Evolutionary conservation across 495 filamentous ascomycete species (phyloP).

Genomic region (Rhizodiscina lignyota): DNA sequence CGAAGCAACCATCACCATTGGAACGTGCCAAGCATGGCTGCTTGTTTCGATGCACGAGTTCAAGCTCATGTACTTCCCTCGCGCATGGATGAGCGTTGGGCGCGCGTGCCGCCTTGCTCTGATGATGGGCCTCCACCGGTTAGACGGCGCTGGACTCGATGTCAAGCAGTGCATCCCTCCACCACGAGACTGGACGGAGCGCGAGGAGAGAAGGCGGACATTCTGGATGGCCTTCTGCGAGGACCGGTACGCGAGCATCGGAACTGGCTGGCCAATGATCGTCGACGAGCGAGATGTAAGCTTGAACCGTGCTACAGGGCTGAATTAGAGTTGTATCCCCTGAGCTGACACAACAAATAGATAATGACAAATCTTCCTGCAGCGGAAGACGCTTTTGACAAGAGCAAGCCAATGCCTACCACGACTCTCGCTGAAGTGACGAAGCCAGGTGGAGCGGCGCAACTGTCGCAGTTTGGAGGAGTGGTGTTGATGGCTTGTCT

Average conservation of each 20-base stretch:
- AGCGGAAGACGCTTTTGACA: slow-evolving; percentile 74
- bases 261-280: slow-evolving; percentile 92
- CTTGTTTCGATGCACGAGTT: slow-evolving; percentile 79
- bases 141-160: slow-evolving; percentile 75
- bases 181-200: slow-evolving; percentile 82
- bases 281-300: slow-evolving; percentile 80
- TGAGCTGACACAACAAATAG: slow-evolving; percentile 16
- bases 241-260: slow-evolving; percentile 90
- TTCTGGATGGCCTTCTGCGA: slow-evolving; percentile 90
- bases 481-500: slow-evolving; percentile 72
- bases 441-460: slow-evolving; percentile 45
- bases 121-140: slow-evolving; percentile 86
- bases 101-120: slow-evolving; percentile 57
- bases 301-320: neutral
- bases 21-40: slow-evolving; percentile 67
- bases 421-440: slow-evolving; percentile 41
- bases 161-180: slow-evolving; percentile 82
- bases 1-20: slow-evolving; percentile 67
- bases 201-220: slow-evolving; percentile 75
- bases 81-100: slow-evolving; percentile 88
- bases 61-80: slow-evolving; percentile 93
- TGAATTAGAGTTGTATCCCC: neutral
- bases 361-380: slow-evolving; percentile 74
- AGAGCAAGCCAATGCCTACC: slow-evolving; percentile 55
- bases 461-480: slow-evolving; percentile 63